Base-by-base conservation (phyloP, 139 green algal genomes). In the Chlamydomonas sp. region DNA sequence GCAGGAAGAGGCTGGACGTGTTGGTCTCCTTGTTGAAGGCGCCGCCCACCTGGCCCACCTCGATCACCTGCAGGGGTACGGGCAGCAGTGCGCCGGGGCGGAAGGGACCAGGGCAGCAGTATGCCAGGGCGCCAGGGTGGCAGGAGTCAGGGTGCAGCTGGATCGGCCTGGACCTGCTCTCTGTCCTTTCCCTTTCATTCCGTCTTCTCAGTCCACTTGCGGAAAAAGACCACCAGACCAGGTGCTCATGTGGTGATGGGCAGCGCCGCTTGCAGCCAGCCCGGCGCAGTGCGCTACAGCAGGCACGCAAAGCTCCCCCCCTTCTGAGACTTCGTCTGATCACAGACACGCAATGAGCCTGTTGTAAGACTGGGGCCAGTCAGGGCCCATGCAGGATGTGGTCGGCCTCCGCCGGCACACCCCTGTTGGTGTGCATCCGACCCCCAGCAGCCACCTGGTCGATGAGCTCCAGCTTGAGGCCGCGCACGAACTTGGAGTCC, bases 21-120 rank as follows among this genome's bases (percentile, higher is more conserved):
- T 91, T 89, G n/a, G 14, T 57, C 3, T 61, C 2, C 9, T 14
- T 5, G 31, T 88, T 59, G 20, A 60, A 84, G n/a, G 89, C 89
- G 0, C 83, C 63, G 5, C 94, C 95, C 7, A 97, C 80, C 66
- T 93, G 91, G 5, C 90, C 90, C 31, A 97, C 81, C 76, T 97
- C 95, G 12, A 97, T 49, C 2, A 97, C 90, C 89, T 96, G 76
- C 8, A 5, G 3, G 31, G 31, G 18, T 6, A 8, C 31, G 71
- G 31, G 31, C 31, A 49, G 0, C 31, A 49, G 31, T 49, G 31
- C 31, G 31, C 31, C 31, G 20, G 18, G 71, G 20, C 5, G 7
- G 31, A 0, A 62, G 69, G 17, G 69, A 17, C 31, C 31, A 8
- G 31, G 69, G 69, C 18, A 6, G 2, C 2, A 6, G 72, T 77